Conservation (phyloP, 2,329 filamentous ascomycete genomes). For the Hymenoscyphus repandus region DNA sequence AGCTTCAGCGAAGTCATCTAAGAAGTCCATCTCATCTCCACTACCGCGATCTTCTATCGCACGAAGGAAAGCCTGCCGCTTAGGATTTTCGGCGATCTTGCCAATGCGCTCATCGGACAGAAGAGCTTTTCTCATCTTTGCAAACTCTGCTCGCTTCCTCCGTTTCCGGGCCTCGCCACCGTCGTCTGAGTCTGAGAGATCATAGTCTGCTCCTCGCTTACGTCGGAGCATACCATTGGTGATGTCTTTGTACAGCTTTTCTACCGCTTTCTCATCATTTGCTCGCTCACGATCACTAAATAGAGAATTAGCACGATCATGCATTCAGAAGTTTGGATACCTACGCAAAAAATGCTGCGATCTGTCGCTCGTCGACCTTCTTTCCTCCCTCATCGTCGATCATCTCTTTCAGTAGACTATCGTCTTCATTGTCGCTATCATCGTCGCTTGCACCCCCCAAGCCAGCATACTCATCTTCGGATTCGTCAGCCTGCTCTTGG, state of each 20-base stretch:
- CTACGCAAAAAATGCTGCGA: slow-evolving; percentile 87
- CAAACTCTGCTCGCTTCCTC: slow-evolving; percentile 82
- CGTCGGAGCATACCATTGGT: slow-evolving; percentile 82
- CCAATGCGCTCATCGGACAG: slow-evolving; percentile 84
- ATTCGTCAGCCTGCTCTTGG: slow-evolving; percentile 92
- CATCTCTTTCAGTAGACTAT: slow-evolving; percentile 74
- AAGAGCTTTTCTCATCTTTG: slow-evolving; percentile 84
- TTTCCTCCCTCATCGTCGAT: slow-evolving; percentile 80
- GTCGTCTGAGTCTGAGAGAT: slow-evolving; percentile 87
- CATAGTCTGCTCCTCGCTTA: slow-evolving; percentile 74
- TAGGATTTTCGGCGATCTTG: slow-evolving; percentile 83
- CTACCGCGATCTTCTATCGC: slow-evolving; percentile 79
- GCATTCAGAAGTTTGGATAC: slow-evolving; percentile 35
- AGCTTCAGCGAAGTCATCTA: slow-evolving; percentile 47
- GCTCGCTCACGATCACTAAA: slow-evolving; percentile 70
- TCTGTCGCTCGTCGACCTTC: slow-evolving; percentile 70
- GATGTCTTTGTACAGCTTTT: slow-evolving; percentile 89
- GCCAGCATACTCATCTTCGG: slow-evolving; percentile 95
- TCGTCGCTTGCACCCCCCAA: slow-evolving; percentile 87
- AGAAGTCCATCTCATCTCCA: slow-evolving; percentile 73
- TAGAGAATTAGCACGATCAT: slow-evolving; percentile 6
- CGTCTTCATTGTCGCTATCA: slow-evolving; percentile 69
- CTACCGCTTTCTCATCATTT: slow-evolving; percentile 79
- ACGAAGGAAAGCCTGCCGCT: slow-evolving; percentile 83
- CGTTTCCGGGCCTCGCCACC: slow-evolving; percentile 71